Base-by-base conservation (phyloP, 2,329 filamentous ascomycete species). In the Fusarium poae region DNA sequence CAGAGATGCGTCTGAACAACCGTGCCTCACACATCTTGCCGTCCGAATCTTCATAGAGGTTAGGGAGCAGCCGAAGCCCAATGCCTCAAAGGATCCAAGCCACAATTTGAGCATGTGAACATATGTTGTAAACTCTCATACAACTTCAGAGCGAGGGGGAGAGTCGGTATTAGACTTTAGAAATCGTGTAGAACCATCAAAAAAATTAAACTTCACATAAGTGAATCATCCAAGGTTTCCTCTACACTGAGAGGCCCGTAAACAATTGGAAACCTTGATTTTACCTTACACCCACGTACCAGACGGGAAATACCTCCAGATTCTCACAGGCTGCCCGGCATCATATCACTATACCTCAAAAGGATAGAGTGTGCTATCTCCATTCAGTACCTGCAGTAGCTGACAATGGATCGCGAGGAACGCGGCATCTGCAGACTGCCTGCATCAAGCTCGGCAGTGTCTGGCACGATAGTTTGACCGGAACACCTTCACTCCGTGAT, bases 331-430 rank as follows among this genome's bases (percentile, higher is more conserved):
- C 21, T 11, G 12, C 30, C 29, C 12, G 11, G 20, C 27, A 32
- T 50, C 32, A 61, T 51, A 39, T 44, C 43, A 46, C 63, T 57
- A 62, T 62, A 18, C 62, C 61, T 45, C 43, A 65, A 61, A 29
- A 50, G 43, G 54, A 55, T 13, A 23, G 39, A 48, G 56, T 40
- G 57, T 51, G 45, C 18, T 49, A 51, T 66, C 34, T 49, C 15
- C 25, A 44, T 15, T 40, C 44, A 57, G 63, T 66, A 66, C 63
- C 63, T 66, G 63, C 63, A 66, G 63, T 62, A 66, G 56, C 46
- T 51, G 35, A 16, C 44, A 65, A 62, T 66, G 49, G 34, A 56
- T 54, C 40, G 4, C 13, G 45, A 50, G 48, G 39, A 50, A 55
- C 39, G 62, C 34, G 32, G 30, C 35, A 63, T 57, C 23, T 51